These are phyloP conservation scores for Thalassiosira hispida DNA, from an alignment of 352 stramenopile species.

Conservation along the genomic window DNA sequence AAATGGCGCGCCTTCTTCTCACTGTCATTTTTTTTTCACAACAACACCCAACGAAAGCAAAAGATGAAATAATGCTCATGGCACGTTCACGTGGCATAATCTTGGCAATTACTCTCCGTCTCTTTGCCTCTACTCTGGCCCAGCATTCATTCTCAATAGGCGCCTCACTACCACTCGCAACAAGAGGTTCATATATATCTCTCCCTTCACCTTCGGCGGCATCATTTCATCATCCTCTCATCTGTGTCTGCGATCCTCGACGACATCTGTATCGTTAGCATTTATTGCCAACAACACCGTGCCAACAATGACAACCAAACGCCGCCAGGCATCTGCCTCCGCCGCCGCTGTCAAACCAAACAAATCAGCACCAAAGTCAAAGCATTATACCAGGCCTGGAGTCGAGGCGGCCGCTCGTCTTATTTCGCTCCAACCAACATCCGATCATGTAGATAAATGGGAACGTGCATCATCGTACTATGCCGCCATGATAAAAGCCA, in stretches of 20 bases:
- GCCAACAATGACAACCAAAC: conserved; percentile 5
- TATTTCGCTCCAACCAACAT: conserved; percentile 18
- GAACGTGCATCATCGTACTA: conserved; percentile 33
- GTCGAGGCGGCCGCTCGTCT: conserved; percentile 63
- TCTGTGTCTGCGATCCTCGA: neutral
- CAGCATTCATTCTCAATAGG: neutral
- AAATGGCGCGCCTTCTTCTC: too few relatives aligned
- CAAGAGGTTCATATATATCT: too few relatives aligned
- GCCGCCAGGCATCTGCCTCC: conserved; percentile 8
- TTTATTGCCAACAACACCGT: neutral
- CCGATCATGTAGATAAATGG: conserved; percentile 33
- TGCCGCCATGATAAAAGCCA: conserved; percentile 41
- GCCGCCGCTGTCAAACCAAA: neutral
- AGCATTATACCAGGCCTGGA: conserved; percentile 53
- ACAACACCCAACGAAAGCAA: too few relatives aligned
- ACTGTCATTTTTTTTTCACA: too few relatives aligned
- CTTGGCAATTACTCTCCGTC: too few relatives aligned
- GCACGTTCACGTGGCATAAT: too few relatives aligned
- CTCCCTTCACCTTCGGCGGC: neutral
- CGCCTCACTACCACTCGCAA: neutral
- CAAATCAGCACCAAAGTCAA: neutral
- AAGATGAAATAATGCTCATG: too few relatives aligned
- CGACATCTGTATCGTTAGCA: neutral
- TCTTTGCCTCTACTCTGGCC: neutral
- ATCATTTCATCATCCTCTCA: neutral